A percentile compares a stretch with the other conserved stretches of the same genome.
Evolutionary conservation across 2,329 filamentous ascomycete genomes (phyloP).

Genomic region (Rutstroemia sp.): DNA sequence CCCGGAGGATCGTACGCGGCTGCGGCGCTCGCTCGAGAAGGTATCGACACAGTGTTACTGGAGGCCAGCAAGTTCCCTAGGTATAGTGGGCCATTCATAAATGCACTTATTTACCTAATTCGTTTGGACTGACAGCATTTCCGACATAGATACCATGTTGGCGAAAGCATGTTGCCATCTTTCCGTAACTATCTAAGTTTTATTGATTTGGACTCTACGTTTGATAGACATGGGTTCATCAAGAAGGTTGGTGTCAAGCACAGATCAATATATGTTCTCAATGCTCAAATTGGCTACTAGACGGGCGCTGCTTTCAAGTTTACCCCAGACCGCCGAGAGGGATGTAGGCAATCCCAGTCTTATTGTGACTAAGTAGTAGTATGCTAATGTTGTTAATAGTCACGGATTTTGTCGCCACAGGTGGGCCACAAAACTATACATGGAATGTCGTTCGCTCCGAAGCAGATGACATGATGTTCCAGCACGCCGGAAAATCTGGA

Average conservation of each 20-base stretch:
- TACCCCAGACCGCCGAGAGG: too few relatives aligned
- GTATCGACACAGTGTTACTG: slow-evolving; percentile 37
- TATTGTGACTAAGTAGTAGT: too few relatives aligned
- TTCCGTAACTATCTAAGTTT: slow-evolving; percentile 38
- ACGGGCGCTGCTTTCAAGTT: too few relatives aligned
- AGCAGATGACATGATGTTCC: slow-evolving; percentile 1
- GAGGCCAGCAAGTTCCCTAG: slow-evolving; percentile 38
- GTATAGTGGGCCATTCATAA: slow-evolving; percentile 22
- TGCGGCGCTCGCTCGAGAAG: slow-evolving; percentile 37
- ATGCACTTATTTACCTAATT: too few relatives aligned
- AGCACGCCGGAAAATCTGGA: slow-evolving; percentile 1
- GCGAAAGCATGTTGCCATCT: slow-evolving; percentile 32
- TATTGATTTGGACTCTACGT: slow-evolving; percentile 35
- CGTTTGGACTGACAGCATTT: too few relatives aligned
- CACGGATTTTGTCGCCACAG: background rate
- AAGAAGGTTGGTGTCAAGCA: too few relatives aligned
- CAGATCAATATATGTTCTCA: too few relatives aligned
- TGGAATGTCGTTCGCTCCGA: slow-evolving; percentile 22
- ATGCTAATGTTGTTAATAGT: background rate
- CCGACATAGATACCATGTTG: slow-evolving; percentile 25
- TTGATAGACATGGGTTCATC: slow-evolving; percentile 34
- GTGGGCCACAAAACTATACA: background rate
- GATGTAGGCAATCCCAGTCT: too few relatives aligned
- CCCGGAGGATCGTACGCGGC: slow-evolving; percentile 40
- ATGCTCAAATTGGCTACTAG: too few relatives aligned